A percentile compares a stretch with the other conserved stretches of the same genome.
These are phyloP conservation scores for Eucalyptus caleyi DNA, from an alignment of 345 rosid species.

Conservation along the genomic window DNA sequence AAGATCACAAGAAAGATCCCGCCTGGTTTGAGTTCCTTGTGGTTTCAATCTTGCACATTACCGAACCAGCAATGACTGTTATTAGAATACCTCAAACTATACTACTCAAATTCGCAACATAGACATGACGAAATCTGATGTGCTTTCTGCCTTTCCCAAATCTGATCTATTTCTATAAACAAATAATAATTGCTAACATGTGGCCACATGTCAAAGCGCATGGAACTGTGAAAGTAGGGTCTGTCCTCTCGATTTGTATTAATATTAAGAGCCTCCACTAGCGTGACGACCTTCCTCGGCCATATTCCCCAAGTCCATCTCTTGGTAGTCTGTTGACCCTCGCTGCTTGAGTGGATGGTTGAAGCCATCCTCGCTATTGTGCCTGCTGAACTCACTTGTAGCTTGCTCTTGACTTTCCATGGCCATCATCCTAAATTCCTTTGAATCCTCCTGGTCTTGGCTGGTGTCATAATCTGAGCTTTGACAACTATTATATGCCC, in stretches of 20 bases:
- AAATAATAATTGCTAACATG: neutral
- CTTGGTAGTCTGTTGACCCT: constrained; percentile 29
- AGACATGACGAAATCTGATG: neutral
- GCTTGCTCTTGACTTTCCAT: constrained; percentile 41
- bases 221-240: neutral
- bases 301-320: constrained; percentile 17
- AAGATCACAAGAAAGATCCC: neutral
- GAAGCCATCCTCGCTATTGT: constrained; percentile 33
- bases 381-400: constrained; percentile 33
- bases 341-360: constrained; percentile 48
- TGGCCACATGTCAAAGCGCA: neutral
- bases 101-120: neutral
- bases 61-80: neutral
- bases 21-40: neutral
- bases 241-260: neutral
- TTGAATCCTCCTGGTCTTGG: constrained; percentile 58
- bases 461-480: constrained; percentile 49
- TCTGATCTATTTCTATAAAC: neutral
- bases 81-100: neutral
- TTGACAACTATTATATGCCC: constrained; percentile 15
- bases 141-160: neutral
- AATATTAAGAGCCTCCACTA: neutral
- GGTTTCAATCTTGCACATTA: neutral
- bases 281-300: constrained; percentile 2
- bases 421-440: constrained; percentile 55